Evolutionary conservation across 805 yeast genomes (phyloP).

Genomic region (Yamadazyma tumulicola): DNA sequence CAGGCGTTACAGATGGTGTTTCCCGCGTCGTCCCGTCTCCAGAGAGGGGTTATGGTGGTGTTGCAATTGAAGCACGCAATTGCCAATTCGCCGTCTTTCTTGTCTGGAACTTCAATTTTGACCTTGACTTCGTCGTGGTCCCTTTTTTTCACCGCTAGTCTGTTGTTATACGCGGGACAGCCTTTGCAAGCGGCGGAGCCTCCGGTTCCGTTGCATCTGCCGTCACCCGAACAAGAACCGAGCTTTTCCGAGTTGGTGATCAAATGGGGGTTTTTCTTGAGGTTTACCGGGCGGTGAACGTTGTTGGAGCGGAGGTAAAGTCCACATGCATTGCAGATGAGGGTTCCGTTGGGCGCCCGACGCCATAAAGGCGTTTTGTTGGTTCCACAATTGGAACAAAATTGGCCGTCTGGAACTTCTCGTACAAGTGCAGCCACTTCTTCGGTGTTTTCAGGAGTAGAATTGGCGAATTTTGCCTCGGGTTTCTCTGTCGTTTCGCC

Average conservation of each 20-base stretch:
- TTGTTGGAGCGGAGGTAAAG: slow-evolving; percentile 57
- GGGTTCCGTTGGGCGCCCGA: slow-evolving; percentile 52
- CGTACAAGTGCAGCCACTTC: too few species aligned
- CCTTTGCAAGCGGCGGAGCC: slow-evolving; percentile 77
- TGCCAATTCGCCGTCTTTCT: slow-evolving; percentile 36
- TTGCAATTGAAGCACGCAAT: slow-evolving; percentile 82
- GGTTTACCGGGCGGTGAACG: slow-evolving; percentile 61
- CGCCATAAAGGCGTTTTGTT: slow-evolving; percentile 59
- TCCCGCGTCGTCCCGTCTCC: slow-evolving; percentile 82
- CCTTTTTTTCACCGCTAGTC: slow-evolving; percentile 36
- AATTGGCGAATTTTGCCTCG: too few species aligned
- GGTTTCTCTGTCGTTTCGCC: too few species aligned
- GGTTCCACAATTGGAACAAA: slow-evolving; percentile 54
- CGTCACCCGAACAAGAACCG: slow-evolving; percentile 72
- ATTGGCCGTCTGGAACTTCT: slow-evolving; percentile 30
- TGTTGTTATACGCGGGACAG: slow-evolving; percentile 79
- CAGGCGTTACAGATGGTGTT: slow-evolving; percentile 88
- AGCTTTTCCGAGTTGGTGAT: slow-evolving; percentile 36
- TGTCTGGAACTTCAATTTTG: not conserved
- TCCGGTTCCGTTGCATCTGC: slow-evolving; percentile 85
- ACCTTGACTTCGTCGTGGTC: not conserved
- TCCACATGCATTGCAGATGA: slow-evolving; percentile 61
- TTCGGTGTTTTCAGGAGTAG: too few species aligned
- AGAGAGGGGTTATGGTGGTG: slow-evolving; percentile 80
- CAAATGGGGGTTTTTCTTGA: slow-evolving; percentile 55